These are phyloP conservation scores for Arabidopsis suecica DNA, from an alignment of 345 rosid genomes.

Conservation along the genomic window DNA sequence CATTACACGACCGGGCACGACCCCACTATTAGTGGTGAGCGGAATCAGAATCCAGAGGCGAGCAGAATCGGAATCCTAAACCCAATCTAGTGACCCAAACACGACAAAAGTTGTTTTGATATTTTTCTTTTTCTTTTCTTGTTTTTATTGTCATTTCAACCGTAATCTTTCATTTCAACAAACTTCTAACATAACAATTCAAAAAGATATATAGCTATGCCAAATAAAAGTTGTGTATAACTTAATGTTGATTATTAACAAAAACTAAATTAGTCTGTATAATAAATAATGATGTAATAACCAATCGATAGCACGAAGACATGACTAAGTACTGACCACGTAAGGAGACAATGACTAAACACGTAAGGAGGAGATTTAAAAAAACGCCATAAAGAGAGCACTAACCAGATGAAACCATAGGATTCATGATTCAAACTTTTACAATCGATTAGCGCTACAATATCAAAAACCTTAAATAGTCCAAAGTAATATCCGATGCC, in stretches of 20 bases:
- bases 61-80: conserved; percentile 16
- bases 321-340: no score
- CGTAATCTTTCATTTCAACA: no score
- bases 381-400: not conserved
- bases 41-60: conserved; percentile 30
- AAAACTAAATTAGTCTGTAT: no score
- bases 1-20: not conserved
- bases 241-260: no score
- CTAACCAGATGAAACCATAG: not conserved
- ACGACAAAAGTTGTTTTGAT: not conserved
- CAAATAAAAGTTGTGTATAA: no score
- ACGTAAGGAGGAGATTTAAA: not conserved
- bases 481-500: not conserved
- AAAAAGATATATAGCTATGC: no score
- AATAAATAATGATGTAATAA: no score
- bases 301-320: not conserved
- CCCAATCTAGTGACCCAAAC: not conserved
- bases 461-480: not conserved
- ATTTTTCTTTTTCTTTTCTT: not conserved
- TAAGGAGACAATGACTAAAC: no score
- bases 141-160: not conserved
- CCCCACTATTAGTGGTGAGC: conserved; percentile 1
- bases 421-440: not conserved
- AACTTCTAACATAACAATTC: not conserved
- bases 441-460: not conserved